phyloP scores from a whole-genome alignment of 2,329 filamentous ascomycete species.

The Fusarium subglutinans region DNA sequence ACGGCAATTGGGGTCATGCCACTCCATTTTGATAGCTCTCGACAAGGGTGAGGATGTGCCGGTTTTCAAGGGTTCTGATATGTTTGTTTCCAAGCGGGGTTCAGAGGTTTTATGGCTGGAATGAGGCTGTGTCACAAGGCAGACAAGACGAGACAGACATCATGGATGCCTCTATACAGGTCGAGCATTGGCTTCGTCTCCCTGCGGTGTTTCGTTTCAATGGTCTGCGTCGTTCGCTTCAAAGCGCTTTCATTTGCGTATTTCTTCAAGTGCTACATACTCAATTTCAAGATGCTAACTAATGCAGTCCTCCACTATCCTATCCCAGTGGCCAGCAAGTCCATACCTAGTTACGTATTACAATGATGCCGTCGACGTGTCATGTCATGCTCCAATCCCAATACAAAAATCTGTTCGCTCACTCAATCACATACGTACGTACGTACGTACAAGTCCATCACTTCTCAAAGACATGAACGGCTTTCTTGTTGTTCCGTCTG shows the following conservation, averaged over 20 bases:
- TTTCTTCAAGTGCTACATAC: not conserved
- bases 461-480: not conserved
- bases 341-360: not conserved
- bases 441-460: not conserved
- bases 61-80: not conserved
- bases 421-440: too few species aligned
- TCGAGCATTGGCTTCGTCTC: not conserved
- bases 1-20: conserved; percentile 14
- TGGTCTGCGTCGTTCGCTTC: not conserved
- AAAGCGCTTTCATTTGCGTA: not conserved
- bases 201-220: not conserved
- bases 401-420: not conserved
- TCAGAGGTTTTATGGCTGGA: not conserved
- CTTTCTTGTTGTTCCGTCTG: not conserved
- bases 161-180: not conserved
- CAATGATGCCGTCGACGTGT: not conserved
- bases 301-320: not conserved
- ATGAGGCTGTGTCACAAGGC: not conserved
- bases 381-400: not conserved
- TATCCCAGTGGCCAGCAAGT: not conserved
- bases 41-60: not conserved
- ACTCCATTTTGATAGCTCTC: conserved; percentile 1
- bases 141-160: not conserved
- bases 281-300: not conserved
- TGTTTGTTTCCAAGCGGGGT: conserved; percentile 3